Evolutionary conservation across 169 alveolate species (phyloP).

Genomic region (Perkinsus marinus): DNA sequence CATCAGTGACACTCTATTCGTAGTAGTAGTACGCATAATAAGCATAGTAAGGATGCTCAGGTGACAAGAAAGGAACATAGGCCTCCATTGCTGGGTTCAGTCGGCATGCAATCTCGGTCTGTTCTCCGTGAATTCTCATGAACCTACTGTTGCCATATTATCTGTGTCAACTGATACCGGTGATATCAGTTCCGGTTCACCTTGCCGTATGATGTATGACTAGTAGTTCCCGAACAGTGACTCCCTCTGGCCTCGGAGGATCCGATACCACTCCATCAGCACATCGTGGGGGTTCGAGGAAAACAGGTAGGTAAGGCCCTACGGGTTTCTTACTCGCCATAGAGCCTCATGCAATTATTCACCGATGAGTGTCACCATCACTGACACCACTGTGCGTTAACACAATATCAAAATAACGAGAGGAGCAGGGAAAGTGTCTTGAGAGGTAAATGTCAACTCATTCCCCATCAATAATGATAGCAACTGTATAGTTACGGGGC

Average conservation of each 20-base stretch:
- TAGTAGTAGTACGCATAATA: not conserved
- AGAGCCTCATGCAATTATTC: too few species aligned
- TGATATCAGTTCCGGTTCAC: not conserved
- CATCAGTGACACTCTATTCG: not conserved
- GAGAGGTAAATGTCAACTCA: not conserved
- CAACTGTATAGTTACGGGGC: not conserved
- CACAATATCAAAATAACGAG: not conserved
- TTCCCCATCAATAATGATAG: not conserved
- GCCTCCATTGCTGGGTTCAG: not conserved
- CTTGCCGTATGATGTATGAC: not conserved
- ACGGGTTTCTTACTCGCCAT: not conserved
- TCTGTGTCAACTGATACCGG: not conserved
- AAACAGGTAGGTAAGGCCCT: not conserved
- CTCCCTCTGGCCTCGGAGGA: not conserved
- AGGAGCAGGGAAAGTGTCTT: not conserved
- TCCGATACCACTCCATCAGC: not conserved
- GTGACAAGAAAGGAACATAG: not conserved
- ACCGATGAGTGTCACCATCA: not conserved
- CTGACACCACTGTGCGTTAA: not conserved
- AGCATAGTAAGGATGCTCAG: not conserved
- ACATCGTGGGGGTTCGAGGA: not conserved
- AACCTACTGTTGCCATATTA: not conserved
- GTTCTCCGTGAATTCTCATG: not conserved
- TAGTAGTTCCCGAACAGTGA: not conserved
- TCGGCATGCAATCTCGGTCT: not conserved